These are phyloP conservation scores for Angomonas deanei DNA, from an alignment of 208 protist genomes.

Conservation along the genomic window DNA sequence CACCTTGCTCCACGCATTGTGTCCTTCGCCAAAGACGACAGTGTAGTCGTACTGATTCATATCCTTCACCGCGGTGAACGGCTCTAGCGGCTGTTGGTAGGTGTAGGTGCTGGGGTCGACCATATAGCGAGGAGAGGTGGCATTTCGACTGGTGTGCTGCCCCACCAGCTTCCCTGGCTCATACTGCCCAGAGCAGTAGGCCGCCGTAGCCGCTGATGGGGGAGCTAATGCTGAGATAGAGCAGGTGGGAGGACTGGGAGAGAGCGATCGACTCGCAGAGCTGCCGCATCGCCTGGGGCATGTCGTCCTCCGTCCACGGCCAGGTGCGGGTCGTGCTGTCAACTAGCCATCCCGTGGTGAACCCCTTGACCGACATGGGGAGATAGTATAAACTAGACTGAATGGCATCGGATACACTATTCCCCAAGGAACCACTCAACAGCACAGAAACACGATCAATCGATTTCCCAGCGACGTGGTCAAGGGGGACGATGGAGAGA, in stretches of 20 bases:
- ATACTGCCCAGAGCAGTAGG: conserved; percentile 59
- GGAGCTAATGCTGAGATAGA: conserved; percentile 46
- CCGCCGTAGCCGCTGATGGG: conserved; percentile 51
- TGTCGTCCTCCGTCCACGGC: conserved; percentile 27
- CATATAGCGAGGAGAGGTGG: conserved; percentile 18
- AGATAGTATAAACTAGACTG: conserved; percentile 22
- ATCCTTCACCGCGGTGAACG: conserved; percentile 15
- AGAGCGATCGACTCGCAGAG: conserved; percentile 27
- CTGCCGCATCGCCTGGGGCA: conserved; percentile 40
- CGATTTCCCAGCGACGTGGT: conserved; percentile 16
- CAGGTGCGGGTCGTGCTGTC: conserved; percentile 9
- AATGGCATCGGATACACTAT: conserved; percentile 16
- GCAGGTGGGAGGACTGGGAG: conserved; percentile 8
- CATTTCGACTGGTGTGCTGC: neutral
- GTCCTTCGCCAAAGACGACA: conserved; percentile 24
- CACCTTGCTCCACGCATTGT: conserved; percentile 34
- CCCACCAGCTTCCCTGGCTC: conserved; percentile 10
- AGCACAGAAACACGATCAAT: conserved; percentile 15
- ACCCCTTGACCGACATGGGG: conserved; percentile 16
- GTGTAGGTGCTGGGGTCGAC: conserved; percentile 16
- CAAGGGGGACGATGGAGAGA: conserved; percentile 37
- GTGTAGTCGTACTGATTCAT: conserved; percentile 42
- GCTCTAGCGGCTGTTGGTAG: conserved; percentile 20
- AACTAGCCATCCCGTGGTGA: conserved; percentile 16
- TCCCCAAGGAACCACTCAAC: conserved; percentile 16